Base-by-base conservation (phyloP, 1,139 yeast species). In the Kurtzmaniella quercitrusa region DNA sequence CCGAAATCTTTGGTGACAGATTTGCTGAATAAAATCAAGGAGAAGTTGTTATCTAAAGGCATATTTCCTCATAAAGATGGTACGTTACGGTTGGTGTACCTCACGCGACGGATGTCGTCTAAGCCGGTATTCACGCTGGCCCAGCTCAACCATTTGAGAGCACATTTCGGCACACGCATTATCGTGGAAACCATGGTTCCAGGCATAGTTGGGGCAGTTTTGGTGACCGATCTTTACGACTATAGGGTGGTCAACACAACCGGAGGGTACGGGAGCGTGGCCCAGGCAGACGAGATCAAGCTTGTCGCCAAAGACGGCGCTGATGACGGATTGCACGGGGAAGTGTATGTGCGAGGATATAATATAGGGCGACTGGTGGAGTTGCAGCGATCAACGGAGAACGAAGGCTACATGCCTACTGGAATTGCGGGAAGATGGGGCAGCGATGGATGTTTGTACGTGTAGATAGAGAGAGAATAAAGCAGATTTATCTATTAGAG, bases 371-470 rank as follows among this genome's bases (percentile, higher is more conserved):
- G 73, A 47, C 60, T 65, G 16, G 3, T 19, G 16, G 23, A 23
- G 23, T 33, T n/a, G 38, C 14, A n/a, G 4, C 21, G 27, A 41
- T 10, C 38, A 12, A 41, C 41, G 2, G 21, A 25, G 27, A 73
- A 75, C 17, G 86, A 82, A 46, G 86, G 88, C 6, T 82, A 83
- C 68, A 78, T 80, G 77, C 77, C 79, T 2, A 59, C 83, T 9
- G 73, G 75, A 0, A 54, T 81, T 2, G 57, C 54, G 34, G 91
- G 88, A 0, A 67, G 68, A 39, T 83, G 84, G 75, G 93, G 90
- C 10, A 68, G 63, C 39, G 94, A 85, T 60, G 91, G 93, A 1
- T 84, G 93, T 56, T 75, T 85, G 51, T 85, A 81, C 56, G 12
- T 27, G 10, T 27, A 10, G 11, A 23, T 23, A 23, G 7, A 23